Evolutionary conservation across 2,329 filamentous ascomycete genomes (phyloP), one percentile per base, ranked within the genome.

Genomic region (Botrytis paeoniae): DNA sequence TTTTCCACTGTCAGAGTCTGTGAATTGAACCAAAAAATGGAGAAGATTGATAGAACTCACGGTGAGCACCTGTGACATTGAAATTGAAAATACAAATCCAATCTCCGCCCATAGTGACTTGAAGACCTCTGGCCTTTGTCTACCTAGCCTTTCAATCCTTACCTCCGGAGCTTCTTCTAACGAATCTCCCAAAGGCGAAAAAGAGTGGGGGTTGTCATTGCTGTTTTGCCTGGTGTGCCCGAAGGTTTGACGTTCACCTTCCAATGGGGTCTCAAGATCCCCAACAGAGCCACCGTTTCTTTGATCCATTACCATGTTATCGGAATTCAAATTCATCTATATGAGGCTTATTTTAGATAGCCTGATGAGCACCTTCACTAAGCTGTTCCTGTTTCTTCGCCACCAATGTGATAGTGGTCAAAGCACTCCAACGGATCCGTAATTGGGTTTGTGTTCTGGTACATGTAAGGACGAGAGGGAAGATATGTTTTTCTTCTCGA

Each of bases 41-140:
- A 37, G 51, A 70, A 2, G 9, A 54, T 32, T 25, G 16, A 37
- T 41, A n/a, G 35, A 45, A 70, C 83, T 75, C 81, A 86, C 85
- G 25, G 86, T 84, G 59, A 89, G 81, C 37, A 89, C 85, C 78
- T 89, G 87, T 37, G 86, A 88, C 82, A 88, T 88, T 10, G 87
- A 82, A 51, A 90, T 85, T 0, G 87, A 87, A 76, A 90, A 89
- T 76, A 88, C 85, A 78, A 90, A 91, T 12, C 85, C 86, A 29
- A 88, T 76, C 78, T 91, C 89, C 14, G 85, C 81, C 84, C 85
- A 87, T 51, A 83, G 76, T 2, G 85, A 85, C 10, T 80, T 79
- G 79, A 91, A 90, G 43, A 82, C 82, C 16, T 84, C 81, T 9
- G 89, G 89, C 57, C 89, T 83, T 78, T 89, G 83, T 75, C 88